These are phyloP conservation scores for Solanum chmielewskii DNA, from an alignment of 257 asterid genomes.

Conservation along the genomic window DNA sequence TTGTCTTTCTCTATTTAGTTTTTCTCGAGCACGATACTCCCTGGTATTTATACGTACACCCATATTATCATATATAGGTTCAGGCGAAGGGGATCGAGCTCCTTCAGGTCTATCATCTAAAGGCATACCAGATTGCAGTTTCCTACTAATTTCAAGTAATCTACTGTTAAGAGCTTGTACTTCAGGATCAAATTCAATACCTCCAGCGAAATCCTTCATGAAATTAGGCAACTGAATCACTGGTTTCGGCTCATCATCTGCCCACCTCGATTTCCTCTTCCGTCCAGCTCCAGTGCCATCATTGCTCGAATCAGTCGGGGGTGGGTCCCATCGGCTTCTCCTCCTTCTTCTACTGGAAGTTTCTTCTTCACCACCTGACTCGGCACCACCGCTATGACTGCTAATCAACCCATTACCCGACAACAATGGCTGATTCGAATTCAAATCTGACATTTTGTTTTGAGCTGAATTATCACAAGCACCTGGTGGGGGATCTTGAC, in stretches of 20 bases:
- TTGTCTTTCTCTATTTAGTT: slow-evolving; percentile 79
- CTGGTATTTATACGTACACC: slow-evolving; percentile 88
- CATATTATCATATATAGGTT: slow-evolving; percentile 82
- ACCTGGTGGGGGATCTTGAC: background rate
- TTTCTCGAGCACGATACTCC: slow-evolving; percentile 93
- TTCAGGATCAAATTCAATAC: slow-evolving; percentile 88
- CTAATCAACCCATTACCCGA: slow-evolving; percentile 61
- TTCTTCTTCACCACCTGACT: slow-evolving; percentile 94
- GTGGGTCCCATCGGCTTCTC: slow-evolving; percentile 87
- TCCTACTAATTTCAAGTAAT: slow-evolving; percentile 75
- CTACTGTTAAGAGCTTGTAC: slow-evolving; percentile 76
- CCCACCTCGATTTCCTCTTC: slow-evolving; percentile 95
- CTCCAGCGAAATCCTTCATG: slow-evolving; percentile 76
- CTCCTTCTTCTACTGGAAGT: slow-evolving; percentile 60
- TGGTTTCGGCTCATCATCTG: slow-evolving; percentile 82
- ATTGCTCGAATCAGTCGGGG: slow-evolving; percentile 42
- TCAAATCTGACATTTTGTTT: slow-evolving; percentile 1
- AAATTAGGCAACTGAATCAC: slow-evolving; percentile 77
- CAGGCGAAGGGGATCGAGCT: slow-evolving; percentile 94
- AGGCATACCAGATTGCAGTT: slow-evolving; percentile 79
- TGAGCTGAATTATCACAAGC: background rate
- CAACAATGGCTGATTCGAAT: slow-evolving; percentile 31
- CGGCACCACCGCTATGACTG: slow-evolving; percentile 55
- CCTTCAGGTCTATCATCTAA: slow-evolving; percentile 91
- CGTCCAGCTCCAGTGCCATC: slow-evolving; percentile 41